Base-by-base conservation (phyloP, 73 alveolate genomes). In the Effrenium voratum region DNA sequence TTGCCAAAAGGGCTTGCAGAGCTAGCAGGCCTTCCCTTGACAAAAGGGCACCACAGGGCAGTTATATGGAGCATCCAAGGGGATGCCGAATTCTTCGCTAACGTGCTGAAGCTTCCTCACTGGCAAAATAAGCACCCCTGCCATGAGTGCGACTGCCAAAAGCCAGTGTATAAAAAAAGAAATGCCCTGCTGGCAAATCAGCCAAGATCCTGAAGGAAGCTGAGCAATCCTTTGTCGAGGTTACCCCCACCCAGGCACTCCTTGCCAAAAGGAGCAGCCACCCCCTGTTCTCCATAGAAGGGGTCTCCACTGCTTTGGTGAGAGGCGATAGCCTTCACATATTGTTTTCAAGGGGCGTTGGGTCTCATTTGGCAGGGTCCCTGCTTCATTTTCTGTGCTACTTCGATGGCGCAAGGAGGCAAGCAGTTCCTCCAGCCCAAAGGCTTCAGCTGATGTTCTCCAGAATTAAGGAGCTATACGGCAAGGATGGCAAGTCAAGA, bases 1-100 rank as follows among this genome's bases (percentile, higher is more conserved):
- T 63, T 63, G 76, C 76, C 76, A 63, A 63, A 63, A 63, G 76
- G 76, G n/a, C n/a, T n/a, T 10, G 91, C 66, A 32, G 91, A 6
- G 2, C 26, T 15, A 3, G 91, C 91, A 10, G 72, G 70, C 68
- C 15, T 19, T 16, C 91, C 91, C 47, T 46, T 79, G 46, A 43
- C 60, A 10, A 26, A 19, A n/a, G 32, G 41, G 8, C 32, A n/a
- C 44, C 60, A 45, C 70, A 43, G 91, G 30, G 49, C 63, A 36
- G 40, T 79, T 46, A 79, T 79, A 5, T 79, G 43, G 44, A 26
- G 72, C 40, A 22, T 79, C 12, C 91, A 79, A 28, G 91, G 91
- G 22, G 91, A 79, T 49, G 30, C 3, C 41, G 91, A 79, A 28
- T 79, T 79, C 47, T 43, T 3, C 45, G 10, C 72, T 5, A 79